These are phyloP conservation scores for Larix kaempferi DNA, from an alignment of 75 land plant species.

Conservation along the genomic window DNA sequence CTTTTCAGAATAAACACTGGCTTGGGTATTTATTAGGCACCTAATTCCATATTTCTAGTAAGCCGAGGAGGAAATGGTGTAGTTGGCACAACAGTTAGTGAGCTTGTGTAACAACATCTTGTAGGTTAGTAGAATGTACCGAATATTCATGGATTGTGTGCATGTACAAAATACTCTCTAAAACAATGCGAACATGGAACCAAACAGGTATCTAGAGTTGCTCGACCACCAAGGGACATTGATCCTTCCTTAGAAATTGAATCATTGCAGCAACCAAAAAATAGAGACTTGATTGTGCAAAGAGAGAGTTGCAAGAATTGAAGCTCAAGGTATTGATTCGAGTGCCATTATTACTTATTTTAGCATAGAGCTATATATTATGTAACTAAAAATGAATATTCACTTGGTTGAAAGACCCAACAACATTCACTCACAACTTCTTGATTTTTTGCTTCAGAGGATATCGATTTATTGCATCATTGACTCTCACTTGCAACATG, in stretches of 20 bases:
- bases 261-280: slow-evolving; percentile 56
- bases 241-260: slow-evolving; percentile 56
- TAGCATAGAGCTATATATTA: neutral
- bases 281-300: slow-evolving; percentile 34
- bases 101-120: slow-evolving; percentile 66
- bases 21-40: neutral
- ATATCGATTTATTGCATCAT: too few relatives aligned
- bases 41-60: slow-evolving; percentile 45
- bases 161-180: too few relatives aligned
- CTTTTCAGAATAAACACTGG: neutral
- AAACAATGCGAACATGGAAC: neutral
- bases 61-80: slow-evolving; percentile 66
- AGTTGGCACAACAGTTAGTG: slow-evolving; percentile 64
- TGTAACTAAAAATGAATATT: neutral
- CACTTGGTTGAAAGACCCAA: neutral
- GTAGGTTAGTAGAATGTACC: slow-evolving; percentile 42
- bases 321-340: slow-evolving; percentile 56
- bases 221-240: slow-evolving; percentile 34
- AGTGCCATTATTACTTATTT: neutral
- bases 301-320: slow-evolving; percentile 56
- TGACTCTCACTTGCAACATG: too few relatives aligned
- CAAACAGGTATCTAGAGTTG: slow-evolving; percentile 77
- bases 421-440: neutral
- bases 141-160: neutral
- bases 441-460: too few relatives aligned